Base-by-base conservation (phyloP, 495 filamentous ascomycete species). In the Penicillium odoratum region DNA sequence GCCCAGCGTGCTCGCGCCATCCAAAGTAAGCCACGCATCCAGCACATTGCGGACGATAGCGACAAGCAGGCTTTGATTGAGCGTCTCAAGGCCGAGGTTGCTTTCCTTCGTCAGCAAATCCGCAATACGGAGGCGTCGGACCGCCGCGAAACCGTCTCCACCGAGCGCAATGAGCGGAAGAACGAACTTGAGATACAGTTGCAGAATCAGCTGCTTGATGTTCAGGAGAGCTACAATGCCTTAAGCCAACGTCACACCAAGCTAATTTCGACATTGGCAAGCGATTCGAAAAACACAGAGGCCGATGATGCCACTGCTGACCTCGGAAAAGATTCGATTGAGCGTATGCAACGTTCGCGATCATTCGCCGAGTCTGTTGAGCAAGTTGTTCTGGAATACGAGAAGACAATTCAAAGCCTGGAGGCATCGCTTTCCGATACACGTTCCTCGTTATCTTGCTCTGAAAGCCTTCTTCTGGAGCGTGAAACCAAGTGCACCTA, bases 11-110 rank as follows among this genome's bases (percentile, higher is more conserved):
- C 94, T 55, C 86, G 94, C 67, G 91, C 91, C 0, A 99, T 99
- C 57, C 94, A 99, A 76, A 97, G 91, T 79, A 97, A 97, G 67
- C 94, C 94, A 9, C 85, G 91, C 42, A 97, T 99, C 57, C 94
- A 99, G 68, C 92, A 97, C 67, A 78, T 89, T 34, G 79, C 82
- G 0, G 93, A 98, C 62, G 95, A 99, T 43, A 85, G 89, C 51
- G 95, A 98, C 70, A 97, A 97, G 74, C 91, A 96, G 73, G 92
- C 91, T 49, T 78, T 94, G 33, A 96, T 99, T 58, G 95, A 98
- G 30, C 88, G 94, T 21, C 83, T 99, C 11, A 92, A 94, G 63
- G 91, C 93, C 9, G 94, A 99, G 68, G 89, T 98, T 18, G 85
- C 89, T 25, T 99, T 98, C 71, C 76, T 99, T 57, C 88, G 95